Percentiles rank a stretch among this genome's conserved stretches.
Conservation (phyloP, 176 grass and related monocot species). For the Oryza coarctata region DNA sequence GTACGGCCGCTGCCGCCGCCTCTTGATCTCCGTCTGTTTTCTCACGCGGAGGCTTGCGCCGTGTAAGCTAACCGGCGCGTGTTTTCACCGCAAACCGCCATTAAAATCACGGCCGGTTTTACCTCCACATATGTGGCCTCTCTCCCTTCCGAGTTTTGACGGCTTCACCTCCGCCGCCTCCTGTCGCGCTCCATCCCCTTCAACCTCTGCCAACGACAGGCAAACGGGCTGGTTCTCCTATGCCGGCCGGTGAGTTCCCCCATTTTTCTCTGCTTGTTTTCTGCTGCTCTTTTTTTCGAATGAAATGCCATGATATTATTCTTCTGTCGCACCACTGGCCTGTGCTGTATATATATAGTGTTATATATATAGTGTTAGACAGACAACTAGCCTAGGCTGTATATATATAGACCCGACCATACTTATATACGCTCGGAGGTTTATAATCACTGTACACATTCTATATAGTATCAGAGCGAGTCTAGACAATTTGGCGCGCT, state of each 20-base stretch:
- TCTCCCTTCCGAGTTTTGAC: neutral
- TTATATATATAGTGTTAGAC: too few species aligned
- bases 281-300: neutral
- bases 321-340: too few species aligned
- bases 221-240: too few species aligned
- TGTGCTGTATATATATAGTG: too few species aligned
- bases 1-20: neutral
- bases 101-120: neutral
- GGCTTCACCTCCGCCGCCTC: neutral
- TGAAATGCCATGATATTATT: neutral
- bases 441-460: too few species aligned
- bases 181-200: neutral
- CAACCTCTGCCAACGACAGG: too few species aligned
- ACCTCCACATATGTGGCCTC: neutral
- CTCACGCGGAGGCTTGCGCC: neutral
- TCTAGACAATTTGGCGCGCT: too few species aligned
- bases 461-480: too few species aligned
- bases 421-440: too few species aligned
- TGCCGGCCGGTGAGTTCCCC: neutral
- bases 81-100: neutral
- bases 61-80: neutral
- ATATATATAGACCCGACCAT: too few species aligned
- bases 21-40: neutral
- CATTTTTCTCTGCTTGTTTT: neutral
- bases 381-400: too few species aligned